Base-by-base conservation (phyloP, 1,284 basidiomycete species). In the Microbotryum intermedium region DNA sequence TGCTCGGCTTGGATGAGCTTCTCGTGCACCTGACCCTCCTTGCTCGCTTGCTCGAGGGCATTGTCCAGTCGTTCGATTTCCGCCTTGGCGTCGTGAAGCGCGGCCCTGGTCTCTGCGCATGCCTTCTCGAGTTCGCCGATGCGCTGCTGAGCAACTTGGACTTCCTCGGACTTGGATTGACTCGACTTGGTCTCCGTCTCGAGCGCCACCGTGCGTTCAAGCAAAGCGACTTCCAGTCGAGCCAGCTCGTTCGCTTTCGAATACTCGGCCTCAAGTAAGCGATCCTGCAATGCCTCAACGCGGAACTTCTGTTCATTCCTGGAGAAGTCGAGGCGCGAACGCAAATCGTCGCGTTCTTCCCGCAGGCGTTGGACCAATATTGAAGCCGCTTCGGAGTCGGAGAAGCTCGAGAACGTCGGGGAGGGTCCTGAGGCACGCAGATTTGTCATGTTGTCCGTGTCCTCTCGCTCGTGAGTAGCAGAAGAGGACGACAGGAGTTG, bases 291-390 rank as follows among this genome's bases (percentile, higher is more conserved):
- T 8, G 46, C 34, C 18, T 64, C 57, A 11, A 52, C 49, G 16
- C 62, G 55, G 55, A 55, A 55, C 21, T 48, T 28, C 9, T 60
- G 51, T n/a, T 67, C 65, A 21, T 50, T 56, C 2, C 65, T 55
- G 4, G 62, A 56, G 42, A 62, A 67, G 48, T 67, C 62, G 45
- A 67, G 65, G 1, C 60, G 62, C 1, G 28, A 30, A 8, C 65
- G 65, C 16, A 67, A 55, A 23, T 64, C 62, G 54, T 65, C 60
- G 20, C 65, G 62, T 52, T 67, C 65, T 29, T 64, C 65, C 13
- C 65, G 62, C 1, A 67, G 58, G 11, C 65, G 62, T 9, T 45
- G 6, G 42, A 67, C 28, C 34, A 67, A 58, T 30, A 60, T 45
- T 6, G 26, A 44, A 2, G 61, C 45, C n/a, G 30, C 39, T n/a